A percentile compares a stretch with the other conserved stretches of the same genome.
Evolutionary conservation across 768 basidiomycete species (phyloP).

Genomic region (Leccinum disarticulatum): DNA sequence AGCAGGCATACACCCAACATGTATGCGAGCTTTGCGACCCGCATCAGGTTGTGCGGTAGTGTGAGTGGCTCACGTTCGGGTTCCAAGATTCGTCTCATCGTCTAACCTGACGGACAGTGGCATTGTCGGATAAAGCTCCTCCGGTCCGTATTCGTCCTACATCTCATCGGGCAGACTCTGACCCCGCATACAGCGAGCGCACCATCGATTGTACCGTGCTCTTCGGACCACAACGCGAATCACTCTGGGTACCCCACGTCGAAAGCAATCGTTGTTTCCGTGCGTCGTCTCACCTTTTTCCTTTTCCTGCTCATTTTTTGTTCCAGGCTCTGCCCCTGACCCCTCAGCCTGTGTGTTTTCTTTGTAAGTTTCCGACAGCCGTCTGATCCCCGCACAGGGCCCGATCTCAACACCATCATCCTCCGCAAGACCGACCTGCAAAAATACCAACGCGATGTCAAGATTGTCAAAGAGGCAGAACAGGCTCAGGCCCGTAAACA

Average conservation of each 20-base stretch:
- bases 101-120: conserved; percentile 13
- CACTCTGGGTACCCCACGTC: conserved; percentile 22
- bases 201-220: conserved; percentile 6
- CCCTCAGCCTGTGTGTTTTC: conserved; percentile 14
- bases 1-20: conserved; percentile 32
- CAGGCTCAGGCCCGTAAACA: not conserved
- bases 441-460: conserved; percentile 2
- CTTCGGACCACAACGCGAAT: not conserved
- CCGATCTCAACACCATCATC: not conserved
- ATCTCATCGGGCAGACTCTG: not conserved
- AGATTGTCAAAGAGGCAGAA: not conserved
- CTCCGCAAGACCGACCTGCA: conserved; percentile 24
- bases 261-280: conserved; percentile 25
- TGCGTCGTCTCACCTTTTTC: conserved; percentile 6
- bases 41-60: conserved; percentile 44
- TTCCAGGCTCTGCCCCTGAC: conserved; percentile 1
- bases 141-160: conserved; percentile 13
- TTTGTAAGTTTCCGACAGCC: not conserved
- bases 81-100: not conserved
- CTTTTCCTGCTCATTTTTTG: not conserved
- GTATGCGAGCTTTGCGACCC: conserved; percentile 50
- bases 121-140: conserved; percentile 18
- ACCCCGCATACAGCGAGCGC: conserved; percentile 8
- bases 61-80: conserved; percentile 26
- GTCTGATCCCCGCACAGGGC: conserved; percentile 19